Percentiles rank a stretch among this genome's conserved stretches.
phyloP scores from a whole-genome alignment of 345 rosid genomes.

The Euphorbia peplus region DNA sequence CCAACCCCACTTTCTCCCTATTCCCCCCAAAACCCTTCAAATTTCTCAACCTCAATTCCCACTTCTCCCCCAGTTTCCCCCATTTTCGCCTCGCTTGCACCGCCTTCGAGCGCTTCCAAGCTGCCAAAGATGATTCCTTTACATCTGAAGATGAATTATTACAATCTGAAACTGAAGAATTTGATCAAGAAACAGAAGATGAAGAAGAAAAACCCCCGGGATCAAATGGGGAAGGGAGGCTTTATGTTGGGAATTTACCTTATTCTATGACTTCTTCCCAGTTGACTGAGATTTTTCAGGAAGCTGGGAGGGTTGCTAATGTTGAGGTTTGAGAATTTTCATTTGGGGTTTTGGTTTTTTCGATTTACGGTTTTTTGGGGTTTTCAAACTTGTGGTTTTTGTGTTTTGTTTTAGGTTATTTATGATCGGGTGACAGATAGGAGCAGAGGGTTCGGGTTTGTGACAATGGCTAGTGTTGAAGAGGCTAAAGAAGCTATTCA shows the following conservation, averaged over 20 bases:
- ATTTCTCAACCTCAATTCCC: slow-evolving; percentile 41
- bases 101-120: slow-evolving; percentile 34
- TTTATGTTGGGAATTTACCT: slow-evolving; percentile 83
- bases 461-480: slow-evolving; percentile 65
- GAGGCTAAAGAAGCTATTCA: slow-evolving; percentile 86
- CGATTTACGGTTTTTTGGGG: neutral
- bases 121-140: slow-evolving; percentile 24
- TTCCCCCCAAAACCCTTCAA: slow-evolving; percentile 29
- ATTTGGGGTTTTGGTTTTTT: neutral
- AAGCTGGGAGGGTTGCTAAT: slow-evolving; percentile 67
- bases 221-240: slow-evolving; percentile 51
- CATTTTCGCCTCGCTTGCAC: slow-evolving; percentile 34
- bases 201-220: slow-evolving; percentile 20
- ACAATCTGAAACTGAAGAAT: slow-evolving; percentile 24
- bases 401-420: slow-evolving; percentile 47
- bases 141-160: slow-evolving; percentile 25
- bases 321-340: slow-evolving; percentile 51
- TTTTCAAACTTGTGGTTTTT: neutral
- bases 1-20: slow-evolving; percentile 22
- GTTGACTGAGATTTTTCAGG: slow-evolving; percentile 54
- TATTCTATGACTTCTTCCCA: slow-evolving; percentile 65
- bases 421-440: slow-evolving; percentile 78
- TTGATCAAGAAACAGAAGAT: slow-evolving; percentile 29
- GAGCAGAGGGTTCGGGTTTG: slow-evolving; percentile 96
- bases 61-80: slow-evolving; percentile 17